Evolutionary conservation across 768 basidiomycete genomes (phyloP).

Genomic region (Tulasnella sp.): DNA sequence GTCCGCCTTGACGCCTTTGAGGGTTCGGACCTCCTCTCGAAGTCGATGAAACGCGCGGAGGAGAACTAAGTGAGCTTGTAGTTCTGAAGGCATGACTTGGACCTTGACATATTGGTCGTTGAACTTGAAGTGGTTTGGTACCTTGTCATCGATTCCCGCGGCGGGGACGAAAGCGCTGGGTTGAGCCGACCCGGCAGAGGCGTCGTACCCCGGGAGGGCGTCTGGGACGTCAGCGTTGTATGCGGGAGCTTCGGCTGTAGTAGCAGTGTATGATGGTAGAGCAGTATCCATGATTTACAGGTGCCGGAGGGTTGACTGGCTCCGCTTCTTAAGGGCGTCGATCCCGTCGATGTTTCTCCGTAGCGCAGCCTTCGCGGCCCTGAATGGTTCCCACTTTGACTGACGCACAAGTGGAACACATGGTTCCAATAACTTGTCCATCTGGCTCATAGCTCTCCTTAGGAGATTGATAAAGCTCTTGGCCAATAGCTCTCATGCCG

Average conservation of each 20-base stretch:
- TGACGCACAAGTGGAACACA: background rate
- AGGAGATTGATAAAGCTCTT: background rate
- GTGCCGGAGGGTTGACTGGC: background rate
- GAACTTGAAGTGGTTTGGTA: constrained; percentile 7
- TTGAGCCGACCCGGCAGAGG: background rate
- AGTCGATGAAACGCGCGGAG: constrained; percentile 35
- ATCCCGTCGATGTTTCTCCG: background rate
- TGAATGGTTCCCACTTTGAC: background rate
- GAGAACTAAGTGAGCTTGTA: constrained; percentile 36
- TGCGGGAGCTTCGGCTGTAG: background rate
- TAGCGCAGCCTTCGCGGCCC: background rate
- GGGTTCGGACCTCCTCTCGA: constrained; percentile 18
- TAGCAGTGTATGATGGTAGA: background rate
- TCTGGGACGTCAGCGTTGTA: background rate
- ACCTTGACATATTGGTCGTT: constrained; percentile 17
- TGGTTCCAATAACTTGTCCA: background rate
- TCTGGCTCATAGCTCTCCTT: no score
- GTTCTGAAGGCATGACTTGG: constrained; percentile 32
- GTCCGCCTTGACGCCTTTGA: background rate
- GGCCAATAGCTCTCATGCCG: background rate
- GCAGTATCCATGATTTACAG: background rate
- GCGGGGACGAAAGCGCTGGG: background rate
- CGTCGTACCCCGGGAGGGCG: background rate
- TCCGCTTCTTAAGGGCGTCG: background rate
- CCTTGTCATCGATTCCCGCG: background rate